Evolutionary conservation across 2,329 filamentous ascomycete genomes (phyloP).

Genomic region (Colletotrichum trifolii): DNA sequence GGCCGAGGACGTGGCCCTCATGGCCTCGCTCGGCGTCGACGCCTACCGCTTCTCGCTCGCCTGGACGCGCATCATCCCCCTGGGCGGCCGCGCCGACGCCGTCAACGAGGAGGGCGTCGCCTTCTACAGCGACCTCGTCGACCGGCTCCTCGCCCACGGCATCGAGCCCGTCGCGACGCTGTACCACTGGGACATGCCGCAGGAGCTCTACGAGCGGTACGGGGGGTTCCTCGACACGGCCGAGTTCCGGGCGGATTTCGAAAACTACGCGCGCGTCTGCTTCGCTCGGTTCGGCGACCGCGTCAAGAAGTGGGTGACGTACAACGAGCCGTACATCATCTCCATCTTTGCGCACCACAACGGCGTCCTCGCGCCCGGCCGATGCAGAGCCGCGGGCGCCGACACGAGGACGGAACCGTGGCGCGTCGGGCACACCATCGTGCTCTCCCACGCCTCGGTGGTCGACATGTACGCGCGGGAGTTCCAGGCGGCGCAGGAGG

Average conservation of each 20-base stretch:
- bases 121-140: conserved; percentile 70
- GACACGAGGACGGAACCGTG: conserved; percentile 51
- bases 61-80: conserved; percentile 74
- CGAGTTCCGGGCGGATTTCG: conserved; percentile 48
- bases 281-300: conserved; percentile 49
- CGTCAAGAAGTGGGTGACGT: conserved; percentile 52
- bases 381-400: conserved; percentile 42
- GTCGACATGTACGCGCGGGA: conserved; percentile 47
- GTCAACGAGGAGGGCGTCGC: conserved; percentile 70
- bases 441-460: conserved; percentile 49
- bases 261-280: conserved; percentile 49
- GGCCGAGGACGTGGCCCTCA: conserved; percentile 67
- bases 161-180: conserved; percentile 72
- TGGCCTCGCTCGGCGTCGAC: conserved; percentile 67
- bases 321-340: conserved; percentile 53
- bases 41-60: conserved; percentile 74
- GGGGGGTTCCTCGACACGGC: conserved; percentile 48
- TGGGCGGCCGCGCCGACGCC: conserved; percentile 71
- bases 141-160: conserved; percentile 65
- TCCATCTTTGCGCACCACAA: conserved; percentile 50
- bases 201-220: conserved; percentile 49
- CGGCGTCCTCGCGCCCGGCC: conserved; percentile 48
- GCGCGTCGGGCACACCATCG: conserved; percentile 49
- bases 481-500: conserved; percentile 44
- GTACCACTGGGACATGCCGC: conserved; percentile 70